Base-by-base conservation (phyloP, 106 monocot species). In the Agapanthus africanus region DNA sequence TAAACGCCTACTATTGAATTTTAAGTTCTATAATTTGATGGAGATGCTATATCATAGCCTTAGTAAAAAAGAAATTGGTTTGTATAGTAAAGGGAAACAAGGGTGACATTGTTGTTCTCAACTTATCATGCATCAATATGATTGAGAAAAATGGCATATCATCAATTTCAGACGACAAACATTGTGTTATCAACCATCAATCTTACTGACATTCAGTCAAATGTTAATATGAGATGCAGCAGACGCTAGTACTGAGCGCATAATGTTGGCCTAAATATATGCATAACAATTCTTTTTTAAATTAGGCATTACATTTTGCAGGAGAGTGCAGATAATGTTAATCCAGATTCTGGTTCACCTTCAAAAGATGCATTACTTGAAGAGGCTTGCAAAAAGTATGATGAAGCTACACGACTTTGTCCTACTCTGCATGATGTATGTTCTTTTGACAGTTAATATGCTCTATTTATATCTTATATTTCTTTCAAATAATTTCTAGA, bases 371-470 rank as follows among this genome's bases (percentile, higher is more conserved):
- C 86, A 27, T 84, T 97, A 42, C 95, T 97, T 62, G 95, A 97
- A 62, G 95, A 91, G 67, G 95, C 95, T 64, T 97, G 95, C 80
- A 97, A 84, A 80, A 97, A 97, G 60, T 97, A 97, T 80, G 88
- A 84, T 47, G 86, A 97, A 76, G 95, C 95, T 75, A 97, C 91
- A 63, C 74, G 75, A 72, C 91, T 97, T 77, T 91, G 84, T 63
- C 91, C 95, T 60, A 86, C 91, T 6, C 91, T 97, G 78, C 86
- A 91, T 74, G 95, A 97, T 82, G 95, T 97, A 84, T 66, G 77
- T n/a, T 3, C 13, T 16, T 42, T 71, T 54, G 14, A 28, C 32
- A 42, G 26, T 67, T 67, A 16, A 33, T 36, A 7, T 52, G n/a
- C n/a, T 57, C 56, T 31, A 14, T 13, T 31, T 57, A 57, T 31